Base-by-base conservation (phyloP, 2,329 filamentous ascomycete species). In the Aspergillus brunneoviolaceus region DNA sequence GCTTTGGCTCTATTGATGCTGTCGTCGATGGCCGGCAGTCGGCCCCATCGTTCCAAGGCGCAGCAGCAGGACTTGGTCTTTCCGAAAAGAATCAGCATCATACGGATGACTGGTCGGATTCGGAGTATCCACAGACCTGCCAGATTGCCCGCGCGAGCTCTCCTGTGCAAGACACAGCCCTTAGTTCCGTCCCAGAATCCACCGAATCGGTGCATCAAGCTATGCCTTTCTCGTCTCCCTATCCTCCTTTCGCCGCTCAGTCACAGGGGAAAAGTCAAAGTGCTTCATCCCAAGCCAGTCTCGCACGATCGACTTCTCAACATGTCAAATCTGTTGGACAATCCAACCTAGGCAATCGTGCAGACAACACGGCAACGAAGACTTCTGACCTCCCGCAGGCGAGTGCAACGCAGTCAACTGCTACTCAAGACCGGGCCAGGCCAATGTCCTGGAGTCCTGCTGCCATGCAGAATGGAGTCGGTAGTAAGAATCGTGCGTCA, bases 1-100 rank as follows among this genome's bases (percentile, higher is more conserved):
- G 77, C 0, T 82, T 80, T 67, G 80, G 79, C 10, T 82, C 80
- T 9, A 81, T 82, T 60, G 79, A 82, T 67, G 80, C 80, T 12
- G 81, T 82, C 62, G 73, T 68, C 31, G 70, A 71, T 27, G 59
- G 29, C 55, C 61, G 61, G 21, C 53, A 62, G 12, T 33, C 59
- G 35, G 48, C 55, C 39, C 19, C 16, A 12, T 48, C 23, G 23
- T 45, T 29, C 35, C n/a, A 48, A 16, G 57, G 19, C 39, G 19
- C 48, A 4, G 49, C 48, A 10, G 27, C 52, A 45, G 39, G 16
- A 9, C 39, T 45, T 27, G 50, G 23, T 21, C 48, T 27, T 31
- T n/a, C 49, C 11, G 23, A 31, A 19, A 10, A 54, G 19, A n/a
- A 21, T 23, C 49, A 56, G 48, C 27, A 55, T 11, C 45, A 56